These are phyloP conservation scores for Apophysomyces variabilis DNA, from an alignment of 371 early-diverging fungal species.

Conservation along the genomic window DNA sequence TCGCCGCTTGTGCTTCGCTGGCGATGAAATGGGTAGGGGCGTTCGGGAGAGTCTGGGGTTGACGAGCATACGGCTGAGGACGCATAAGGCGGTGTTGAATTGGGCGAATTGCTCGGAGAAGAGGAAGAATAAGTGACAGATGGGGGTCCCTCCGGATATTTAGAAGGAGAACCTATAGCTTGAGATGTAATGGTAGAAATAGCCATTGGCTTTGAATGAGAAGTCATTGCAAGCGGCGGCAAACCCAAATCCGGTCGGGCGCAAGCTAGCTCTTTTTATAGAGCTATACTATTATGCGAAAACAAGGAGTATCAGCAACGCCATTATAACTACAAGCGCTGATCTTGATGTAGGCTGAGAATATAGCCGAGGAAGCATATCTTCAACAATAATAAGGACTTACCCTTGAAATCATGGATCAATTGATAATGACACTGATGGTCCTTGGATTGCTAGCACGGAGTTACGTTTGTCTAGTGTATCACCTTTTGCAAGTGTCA, in stretches of 20 bases:
- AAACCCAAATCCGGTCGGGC: not conserved
- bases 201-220: slow-evolving; percentile 6
- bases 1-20: not conserved
- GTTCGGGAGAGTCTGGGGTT: not conserved
- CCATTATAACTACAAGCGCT: not conserved
- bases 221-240: not conserved
- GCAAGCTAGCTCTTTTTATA: not conserved
- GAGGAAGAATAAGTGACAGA: not conserved
- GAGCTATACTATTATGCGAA: not conserved
- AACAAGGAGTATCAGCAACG: slow-evolving; percentile 5
- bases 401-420: not conserved
- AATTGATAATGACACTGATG: slow-evolving; percentile 3
- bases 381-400: slow-evolving; percentile 1
- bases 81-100: not conserved
- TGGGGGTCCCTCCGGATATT: not conserved
- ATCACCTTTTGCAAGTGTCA: too few species aligned
- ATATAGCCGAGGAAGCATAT: slow-evolving; percentile 3
- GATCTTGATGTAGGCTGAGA: not conserved
- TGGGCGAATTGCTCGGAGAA: not conserved
- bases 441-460: not conserved
- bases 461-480: not conserved
- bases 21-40: not conserved
- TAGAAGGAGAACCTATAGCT: not conserved
- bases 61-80: not conserved
- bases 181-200: slow-evolving; percentile 7